These are phyloP conservation scores for Blastomyces gilchristii DNA, from an alignment of 2,329 filamentous ascomycete genomes.

Conservation along the genomic window DNA sequence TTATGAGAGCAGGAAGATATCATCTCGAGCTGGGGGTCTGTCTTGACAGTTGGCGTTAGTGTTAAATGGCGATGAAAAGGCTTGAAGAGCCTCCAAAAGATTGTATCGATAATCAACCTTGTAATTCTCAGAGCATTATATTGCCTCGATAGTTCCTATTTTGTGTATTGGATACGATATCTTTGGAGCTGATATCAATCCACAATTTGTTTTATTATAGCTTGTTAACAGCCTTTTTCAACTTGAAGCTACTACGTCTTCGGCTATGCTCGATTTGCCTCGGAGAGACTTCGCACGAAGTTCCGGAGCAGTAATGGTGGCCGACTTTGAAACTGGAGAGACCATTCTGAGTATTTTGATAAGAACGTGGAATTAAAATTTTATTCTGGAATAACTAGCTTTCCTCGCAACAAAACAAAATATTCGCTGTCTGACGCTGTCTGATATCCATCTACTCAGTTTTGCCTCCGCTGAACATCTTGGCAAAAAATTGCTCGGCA, in stretches of 20 bases:
- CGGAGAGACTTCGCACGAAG: neutral
- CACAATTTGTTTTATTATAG: neutral
- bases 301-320: neutral
- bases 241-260: neutral
- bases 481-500: neutral
- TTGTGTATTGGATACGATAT: neutral
- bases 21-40: too few species aligned
- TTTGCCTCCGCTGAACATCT: slow-evolving; percentile 4
- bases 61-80: too few species aligned
- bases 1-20: too few species aligned
- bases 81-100: too few species aligned
- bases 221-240: neutral
- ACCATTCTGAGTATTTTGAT: neutral
- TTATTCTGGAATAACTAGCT: neutral
- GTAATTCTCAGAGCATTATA: too few species aligned
- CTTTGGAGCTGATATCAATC: neutral
- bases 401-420: neutral
- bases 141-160: neutral
- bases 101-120: too few species aligned
- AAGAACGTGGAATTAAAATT: neutral
- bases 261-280: neutral
- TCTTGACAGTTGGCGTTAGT: too few species aligned
- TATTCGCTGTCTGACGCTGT: too few species aligned
- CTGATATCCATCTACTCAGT: neutral
- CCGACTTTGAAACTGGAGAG: neutral